Conservation (phyloP, 1,284 basidiomycete genomes). For the Mycosarcoma maydis region DNA sequence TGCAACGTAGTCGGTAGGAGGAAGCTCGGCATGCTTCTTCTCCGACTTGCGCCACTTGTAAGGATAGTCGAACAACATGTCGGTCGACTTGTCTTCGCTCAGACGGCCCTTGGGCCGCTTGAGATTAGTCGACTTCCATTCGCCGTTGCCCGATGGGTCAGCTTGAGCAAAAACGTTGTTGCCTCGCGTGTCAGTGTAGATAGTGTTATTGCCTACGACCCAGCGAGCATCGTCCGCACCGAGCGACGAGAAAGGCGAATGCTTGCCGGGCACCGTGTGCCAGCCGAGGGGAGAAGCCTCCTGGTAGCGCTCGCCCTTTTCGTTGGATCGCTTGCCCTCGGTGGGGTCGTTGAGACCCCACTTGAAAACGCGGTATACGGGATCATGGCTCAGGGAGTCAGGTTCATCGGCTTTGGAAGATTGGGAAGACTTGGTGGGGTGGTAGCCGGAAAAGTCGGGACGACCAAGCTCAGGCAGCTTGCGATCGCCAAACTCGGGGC, state of each 20-base stretch:
- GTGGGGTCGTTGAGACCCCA: slow-evolving; percentile 60
- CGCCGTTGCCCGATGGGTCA: slow-evolving; percentile 46
- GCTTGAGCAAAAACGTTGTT: slow-evolving; percentile 60
- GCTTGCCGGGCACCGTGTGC: slow-evolving; percentile 51
- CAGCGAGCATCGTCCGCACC: slow-evolving; percentile 17
- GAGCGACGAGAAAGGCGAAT: slow-evolving; percentile 35
- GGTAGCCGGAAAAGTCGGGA: slow-evolving; percentile 44
- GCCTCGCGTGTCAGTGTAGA: slow-evolving; percentile 54
- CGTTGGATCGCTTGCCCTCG: slow-evolving; percentile 53
- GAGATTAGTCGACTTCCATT: slow-evolving; percentile 39
- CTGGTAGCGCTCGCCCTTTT: slow-evolving; percentile 41
- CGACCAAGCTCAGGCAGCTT: slow-evolving; percentile 44
- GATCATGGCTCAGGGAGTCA: slow-evolving; percentile 28
- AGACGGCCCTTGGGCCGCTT: slow-evolving; percentile 45
- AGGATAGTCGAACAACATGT: slow-evolving; percentile 56
- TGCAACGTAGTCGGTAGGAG: slow-evolving; percentile 47
- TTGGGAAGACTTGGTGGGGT: slow-evolving; percentile 15
- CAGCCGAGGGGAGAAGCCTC: slow-evolving; percentile 52
- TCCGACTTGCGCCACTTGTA: slow-evolving; percentile 59
- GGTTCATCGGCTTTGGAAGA: slow-evolving; percentile 2
- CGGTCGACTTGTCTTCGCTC: slow-evolving; percentile 41
- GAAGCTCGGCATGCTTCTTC: slow-evolving; percentile 47
- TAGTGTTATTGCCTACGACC: slow-evolving; percentile 33
- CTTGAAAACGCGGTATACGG: slow-evolving; percentile 52
- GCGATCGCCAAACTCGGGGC: slow-evolving; percentile 23